phyloP scores from a whole-genome alignment of 1,284 basidiomycete genomes.

The Cerioporus squamosus region DNA sequence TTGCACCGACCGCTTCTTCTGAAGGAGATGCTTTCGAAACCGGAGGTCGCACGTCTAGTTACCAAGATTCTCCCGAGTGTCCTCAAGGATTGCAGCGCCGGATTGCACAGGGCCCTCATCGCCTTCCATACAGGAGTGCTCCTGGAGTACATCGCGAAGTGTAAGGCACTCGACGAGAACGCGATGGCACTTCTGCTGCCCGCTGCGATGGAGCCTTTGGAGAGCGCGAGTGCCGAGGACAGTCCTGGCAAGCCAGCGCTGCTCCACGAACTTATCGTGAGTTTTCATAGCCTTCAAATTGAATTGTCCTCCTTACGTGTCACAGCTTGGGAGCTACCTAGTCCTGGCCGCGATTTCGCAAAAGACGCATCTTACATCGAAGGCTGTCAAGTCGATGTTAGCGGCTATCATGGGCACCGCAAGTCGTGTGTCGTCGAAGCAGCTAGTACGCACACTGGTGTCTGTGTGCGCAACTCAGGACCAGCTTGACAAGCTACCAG shows the following conservation, averaged over 20 bases:
- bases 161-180: slow-evolving; percentile 61
- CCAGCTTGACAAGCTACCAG: slow-evolving; percentile 49
- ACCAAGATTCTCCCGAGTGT: slow-evolving; percentile 65
- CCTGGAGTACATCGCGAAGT: slow-evolving; percentile 77
- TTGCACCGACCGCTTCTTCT: slow-evolving; percentile 73
- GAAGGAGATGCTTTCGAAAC: slow-evolving; percentile 70
- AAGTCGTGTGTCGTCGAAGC: slow-evolving; percentile 49
- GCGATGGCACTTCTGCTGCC: slow-evolving; percentile 65
- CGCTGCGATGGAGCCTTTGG: slow-evolving; percentile 62
- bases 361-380: slow-evolving; percentile 57
- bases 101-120: slow-evolving; percentile 74
- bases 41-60: slow-evolving; percentile 78
- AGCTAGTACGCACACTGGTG: slow-evolving; percentile 61
- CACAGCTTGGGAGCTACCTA: slow-evolving; percentile 74
- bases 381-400: slow-evolving; percentile 63
- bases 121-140: slow-evolving; percentile 86
- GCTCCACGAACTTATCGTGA: slow-evolving; percentile 57
- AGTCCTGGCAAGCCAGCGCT: slow-evolving; percentile 24
- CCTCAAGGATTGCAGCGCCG: slow-evolving; percentile 48
- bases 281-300: slow-evolving; percentile 26
- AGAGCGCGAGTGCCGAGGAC: slow-evolving; percentile 32
- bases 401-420: slow-evolving; percentile 57
- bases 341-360: slow-evolving; percentile 70
- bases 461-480: slow-evolving; percentile 65
- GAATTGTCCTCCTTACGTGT: neutral